Conservation (phyloP, 2,329 filamentous ascomycete genomes). For the Epichloe gansuensis region DNA sequence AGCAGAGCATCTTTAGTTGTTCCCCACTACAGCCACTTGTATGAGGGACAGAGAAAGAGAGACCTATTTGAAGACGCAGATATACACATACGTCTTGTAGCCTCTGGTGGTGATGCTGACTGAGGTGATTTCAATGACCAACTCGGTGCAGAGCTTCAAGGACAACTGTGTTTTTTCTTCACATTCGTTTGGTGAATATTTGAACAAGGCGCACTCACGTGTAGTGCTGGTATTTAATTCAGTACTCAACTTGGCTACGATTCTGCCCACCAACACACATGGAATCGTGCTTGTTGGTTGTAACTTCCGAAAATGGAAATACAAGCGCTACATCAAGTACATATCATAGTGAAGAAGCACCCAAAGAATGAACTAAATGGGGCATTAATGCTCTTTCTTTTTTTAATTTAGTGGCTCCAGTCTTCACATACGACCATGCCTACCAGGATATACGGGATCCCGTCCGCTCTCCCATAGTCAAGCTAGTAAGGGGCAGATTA, state of each 20-base stretch:
- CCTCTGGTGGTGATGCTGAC: slow-evolving; percentile 4
- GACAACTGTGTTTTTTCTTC: too few species aligned
- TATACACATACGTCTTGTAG: slow-evolving; percentile 26
- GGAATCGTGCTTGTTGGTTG: not conserved
- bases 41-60: slow-evolving; percentile 26
- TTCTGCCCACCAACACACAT: not conserved
- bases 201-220: not conserved
- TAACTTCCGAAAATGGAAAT: too few species aligned
- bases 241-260: not conserved
- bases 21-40: slow-evolving; percentile 12
- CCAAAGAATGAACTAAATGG: too few species aligned
- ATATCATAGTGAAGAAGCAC: too few species aligned
- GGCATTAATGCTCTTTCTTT: too few species aligned
- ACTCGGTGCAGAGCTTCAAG: slow-evolving; percentile 14
- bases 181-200: not conserved
- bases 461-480: too few species aligned
- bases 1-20: not conserved
- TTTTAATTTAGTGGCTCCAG: too few species aligned
- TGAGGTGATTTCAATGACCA: slow-evolving; percentile 14
- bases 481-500: too few species aligned
- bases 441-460: too few species aligned
- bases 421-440: too few species aligned
- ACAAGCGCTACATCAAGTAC: too few species aligned
- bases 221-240: not conserved
- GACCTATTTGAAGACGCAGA: slow-evolving; percentile 23